Evolutionary conservation across 163 green algal species (phyloP).

Genomic region (Prototheca cutis): DNA sequence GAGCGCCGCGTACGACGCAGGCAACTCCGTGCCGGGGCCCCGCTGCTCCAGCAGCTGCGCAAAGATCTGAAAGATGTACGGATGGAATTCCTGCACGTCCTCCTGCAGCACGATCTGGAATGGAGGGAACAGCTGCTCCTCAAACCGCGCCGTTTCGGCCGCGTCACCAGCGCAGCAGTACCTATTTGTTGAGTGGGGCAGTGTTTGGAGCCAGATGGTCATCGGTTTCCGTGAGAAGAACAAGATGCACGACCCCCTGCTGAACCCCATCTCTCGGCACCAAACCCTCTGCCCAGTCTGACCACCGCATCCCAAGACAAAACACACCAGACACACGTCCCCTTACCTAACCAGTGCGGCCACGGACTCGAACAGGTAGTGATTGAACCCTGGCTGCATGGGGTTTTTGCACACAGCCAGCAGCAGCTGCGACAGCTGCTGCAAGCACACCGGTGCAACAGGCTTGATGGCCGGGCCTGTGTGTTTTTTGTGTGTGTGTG

Average conservation of each 20-base stretch:
- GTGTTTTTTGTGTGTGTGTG: too few species aligned
- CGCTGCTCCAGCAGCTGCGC: slow-evolving; percentile 69
- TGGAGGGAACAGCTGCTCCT: slow-evolving; percentile 83
- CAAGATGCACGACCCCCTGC: too few species aligned
- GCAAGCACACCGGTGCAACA: slow-evolving; percentile 51
- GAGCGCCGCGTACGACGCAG: slow-evolving; percentile 62
- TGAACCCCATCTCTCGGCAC: too few species aligned
- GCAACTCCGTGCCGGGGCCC: slow-evolving; percentile 21
- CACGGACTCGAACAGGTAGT: slow-evolving; percentile 95
- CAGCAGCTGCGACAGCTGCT: slow-evolving; percentile 58
- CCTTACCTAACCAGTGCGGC: slow-evolving; percentile 64
- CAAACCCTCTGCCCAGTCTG: too few species aligned
- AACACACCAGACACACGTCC: slow-evolving; percentile 1
- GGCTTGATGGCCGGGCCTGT: slow-evolving; percentile 44
- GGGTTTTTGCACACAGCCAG: slow-evolving; percentile 85
- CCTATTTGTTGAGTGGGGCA: neutral
- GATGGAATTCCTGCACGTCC: slow-evolving; percentile 91
- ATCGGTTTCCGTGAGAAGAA: too few species aligned
- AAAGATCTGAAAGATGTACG: slow-evolving; percentile 97
- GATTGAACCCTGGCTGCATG: slow-evolving; percentile 87
- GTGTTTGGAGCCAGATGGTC: neutral
- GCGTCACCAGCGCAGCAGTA: neutral
- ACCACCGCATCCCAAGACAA: too few species aligned
- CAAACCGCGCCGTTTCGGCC: slow-evolving; percentile 41
- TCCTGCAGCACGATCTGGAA: slow-evolving; percentile 69